These are phyloP conservation scores for Xerocomellus dryophilus DNA, from an alignment of 768 basidiomycete species.

Conservation along the genomic window DNA sequence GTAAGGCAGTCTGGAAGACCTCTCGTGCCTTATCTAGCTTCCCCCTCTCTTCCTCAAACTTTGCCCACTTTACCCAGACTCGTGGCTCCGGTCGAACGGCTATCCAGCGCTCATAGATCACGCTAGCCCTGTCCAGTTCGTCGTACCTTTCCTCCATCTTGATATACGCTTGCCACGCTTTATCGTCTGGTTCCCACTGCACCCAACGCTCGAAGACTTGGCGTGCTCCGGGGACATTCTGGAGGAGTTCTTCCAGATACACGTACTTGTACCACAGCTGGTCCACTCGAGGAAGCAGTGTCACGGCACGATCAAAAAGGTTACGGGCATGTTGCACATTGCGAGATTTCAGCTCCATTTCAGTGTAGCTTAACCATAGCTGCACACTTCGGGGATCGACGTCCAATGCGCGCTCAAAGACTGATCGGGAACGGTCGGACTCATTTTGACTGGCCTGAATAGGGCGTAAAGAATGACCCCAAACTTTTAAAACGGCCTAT, in stretches of 20 bases:
- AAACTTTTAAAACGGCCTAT: not conserved
- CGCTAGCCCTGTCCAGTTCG: slow-evolving; percentile 87
- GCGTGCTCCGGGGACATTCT: slow-evolving; percentile 93
- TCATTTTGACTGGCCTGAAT: slow-evolving; percentile 89
- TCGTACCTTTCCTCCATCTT: slow-evolving; percentile 94
- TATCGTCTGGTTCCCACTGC: slow-evolving; percentile 99
- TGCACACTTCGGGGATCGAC: slow-evolving; percentile 89
- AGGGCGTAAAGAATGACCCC: not conserved
- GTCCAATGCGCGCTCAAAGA: slow-evolving; percentile 95
- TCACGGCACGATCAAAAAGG: slow-evolving; percentile 95
- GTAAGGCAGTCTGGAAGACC: slow-evolving; percentile 87
- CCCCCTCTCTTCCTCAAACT: slow-evolving; percentile 78
- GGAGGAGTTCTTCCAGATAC: slow-evolving; percentile 93
- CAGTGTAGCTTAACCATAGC: slow-evolving; percentile 91
- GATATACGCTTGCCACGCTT: slow-evolving; percentile 99
- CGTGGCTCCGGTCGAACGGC: slow-evolving; percentile 73
- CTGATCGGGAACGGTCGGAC: slow-evolving; percentile 89
- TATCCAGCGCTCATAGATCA: slow-evolving; percentile 91
- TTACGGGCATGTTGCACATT: slow-evolving; percentile 98
- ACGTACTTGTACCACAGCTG: slow-evolving; percentile 99
- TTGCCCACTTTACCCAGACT: slow-evolving; percentile 81
- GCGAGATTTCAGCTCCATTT: slow-evolving; percentile 97
- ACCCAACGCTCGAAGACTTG: slow-evolving; percentile 99
- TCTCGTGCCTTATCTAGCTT: slow-evolving; percentile 72
- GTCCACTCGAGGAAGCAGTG: slow-evolving; percentile 92